Conservation (phyloP, 192 early-diverging fungal genomes). For the Diversispora eburnea region DNA sequence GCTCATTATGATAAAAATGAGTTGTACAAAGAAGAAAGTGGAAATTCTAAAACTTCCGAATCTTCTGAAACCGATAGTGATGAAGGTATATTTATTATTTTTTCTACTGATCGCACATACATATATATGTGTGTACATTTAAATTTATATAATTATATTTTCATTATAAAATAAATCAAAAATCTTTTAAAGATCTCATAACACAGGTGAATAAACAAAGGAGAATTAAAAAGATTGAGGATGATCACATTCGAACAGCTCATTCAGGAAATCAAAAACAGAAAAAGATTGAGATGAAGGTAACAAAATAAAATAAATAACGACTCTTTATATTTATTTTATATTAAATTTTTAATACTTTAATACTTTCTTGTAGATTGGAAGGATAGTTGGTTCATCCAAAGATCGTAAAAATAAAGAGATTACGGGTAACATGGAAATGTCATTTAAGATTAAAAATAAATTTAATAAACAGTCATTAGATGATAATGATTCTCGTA, state of each 20-base stretch:
- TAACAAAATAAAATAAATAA: background rate
- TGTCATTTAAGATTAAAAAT: slow-evolving; percentile 40
- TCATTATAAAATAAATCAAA: no score
- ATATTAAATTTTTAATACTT: no score
- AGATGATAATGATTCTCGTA: background rate
- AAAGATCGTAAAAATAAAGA: slow-evolving; percentile 10
- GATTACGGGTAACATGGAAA: slow-evolving; percentile 44
- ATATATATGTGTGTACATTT: no score
- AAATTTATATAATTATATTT: background rate
- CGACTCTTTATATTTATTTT: no score
- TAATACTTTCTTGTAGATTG: background rate
- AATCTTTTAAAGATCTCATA: slow-evolving; percentile 7
- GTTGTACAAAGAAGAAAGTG: slow-evolving; percentile 31
- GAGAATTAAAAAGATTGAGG: background rate
- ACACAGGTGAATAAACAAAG: slow-evolving; percentile 2
- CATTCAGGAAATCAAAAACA: slow-evolving; percentile 5
- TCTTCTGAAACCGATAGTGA: slow-evolving; percentile 38
- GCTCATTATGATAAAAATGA: slow-evolving; percentile 28
- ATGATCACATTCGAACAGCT: background rate
- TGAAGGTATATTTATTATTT: slow-evolving; percentile 29
- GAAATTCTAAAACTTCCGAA: background rate
- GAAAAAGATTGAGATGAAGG: slow-evolving; percentile 16
- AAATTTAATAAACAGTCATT: background rate
- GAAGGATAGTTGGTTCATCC: background rate
- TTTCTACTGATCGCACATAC: background rate